A percentile compares a stretch with the other conserved stretches of the same genome.
Evolutionary conservation across 164 flowering plant genomes (phyloP).

Genomic region (Hamamelis virginiana): DNA sequence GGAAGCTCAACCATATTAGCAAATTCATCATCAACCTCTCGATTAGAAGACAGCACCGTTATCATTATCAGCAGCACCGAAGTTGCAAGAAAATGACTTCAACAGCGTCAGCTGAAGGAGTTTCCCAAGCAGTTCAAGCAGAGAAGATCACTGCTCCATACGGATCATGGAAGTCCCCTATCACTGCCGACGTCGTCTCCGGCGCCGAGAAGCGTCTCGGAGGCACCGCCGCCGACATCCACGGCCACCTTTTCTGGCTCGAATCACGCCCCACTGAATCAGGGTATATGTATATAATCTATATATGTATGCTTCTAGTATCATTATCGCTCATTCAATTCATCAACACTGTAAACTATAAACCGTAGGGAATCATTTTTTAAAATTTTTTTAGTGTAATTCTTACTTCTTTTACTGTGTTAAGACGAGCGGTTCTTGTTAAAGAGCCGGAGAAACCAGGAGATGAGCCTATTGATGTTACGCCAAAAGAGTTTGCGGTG

Average conservation of each 20-base stretch:
- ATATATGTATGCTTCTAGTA: neutral
- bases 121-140: neutral
- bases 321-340: neutral
- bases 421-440: slow-evolving; percentile 78
- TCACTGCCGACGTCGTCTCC: slow-evolving; percentile 82
- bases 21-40: neutral
- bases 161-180: slow-evolving; percentile 95
- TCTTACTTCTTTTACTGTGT: neutral
- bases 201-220: slow-evolving; percentile 76
- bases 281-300: slow-evolving; percentile 46
- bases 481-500: slow-evolving; percentile 70
- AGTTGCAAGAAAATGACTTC: slow-evolving; percentile 7
- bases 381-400: neutral
- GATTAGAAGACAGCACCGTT: neutral
- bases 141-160: slow-evolving; percentile 64
- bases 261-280: slow-evolving; percentile 82
- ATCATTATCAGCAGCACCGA: neutral
- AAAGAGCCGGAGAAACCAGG: slow-evolving; percentile 52
- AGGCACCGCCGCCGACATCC: slow-evolving; percentile 59
- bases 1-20: neutral
- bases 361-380: neutral
- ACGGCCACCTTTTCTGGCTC: slow-evolving; percentile 74
- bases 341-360: slow-evolving; percentile 1
- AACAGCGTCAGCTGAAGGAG: neutral
- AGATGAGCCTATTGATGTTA: slow-evolving; percentile 63